A percentile compares a stretch with the other conserved stretches of the same genome.
phyloP scores from a whole-genome alignment of 176 grass and related monocot species.

The Zoysia japonica region DNA sequence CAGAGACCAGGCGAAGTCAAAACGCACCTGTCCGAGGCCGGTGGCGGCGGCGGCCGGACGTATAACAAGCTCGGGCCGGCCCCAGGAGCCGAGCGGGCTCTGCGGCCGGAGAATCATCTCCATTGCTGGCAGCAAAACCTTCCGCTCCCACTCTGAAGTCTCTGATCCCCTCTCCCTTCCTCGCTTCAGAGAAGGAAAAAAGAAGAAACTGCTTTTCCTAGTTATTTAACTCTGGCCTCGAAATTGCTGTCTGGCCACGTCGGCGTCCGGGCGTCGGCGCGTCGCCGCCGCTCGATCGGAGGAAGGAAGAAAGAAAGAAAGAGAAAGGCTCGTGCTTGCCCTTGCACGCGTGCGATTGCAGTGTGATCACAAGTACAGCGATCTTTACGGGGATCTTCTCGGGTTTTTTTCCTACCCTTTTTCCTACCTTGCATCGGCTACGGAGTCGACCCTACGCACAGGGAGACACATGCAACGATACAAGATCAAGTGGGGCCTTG shows the following conservation, averaged over 20 bases:
- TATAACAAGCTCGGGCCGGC: constrained; percentile 27
- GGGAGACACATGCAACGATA: not conserved
- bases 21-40: constrained; percentile 35
- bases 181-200: not conserved
- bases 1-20: not conserved
- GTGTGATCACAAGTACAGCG: constrained; percentile 14
- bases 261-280: not conserved
- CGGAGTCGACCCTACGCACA: not conserved
- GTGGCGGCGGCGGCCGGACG: constrained; percentile 26
- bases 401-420: not conserved
- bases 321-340: not conserved
- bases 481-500: not conserved
- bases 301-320: not conserved
- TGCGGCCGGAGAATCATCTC: constrained; percentile 56
- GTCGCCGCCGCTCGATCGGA: constrained; percentile 23
- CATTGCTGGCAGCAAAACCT: constrained; percentile 32
- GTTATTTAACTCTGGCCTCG: constrained; percentile 32
- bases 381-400: not conserved
- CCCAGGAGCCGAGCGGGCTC: constrained; percentile 50
- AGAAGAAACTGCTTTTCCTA: constrained; percentile 7
- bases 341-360: constrained; percentile 23
- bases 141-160: not conserved
- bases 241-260: constrained; percentile 11
- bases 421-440: not conserved
- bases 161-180: constrained; percentile 17